These are phyloP conservation scores for Penicillium sp. DNA, from an alignment of 2,329 filamentous ascomycete species.

Conservation along the genomic window DNA sequence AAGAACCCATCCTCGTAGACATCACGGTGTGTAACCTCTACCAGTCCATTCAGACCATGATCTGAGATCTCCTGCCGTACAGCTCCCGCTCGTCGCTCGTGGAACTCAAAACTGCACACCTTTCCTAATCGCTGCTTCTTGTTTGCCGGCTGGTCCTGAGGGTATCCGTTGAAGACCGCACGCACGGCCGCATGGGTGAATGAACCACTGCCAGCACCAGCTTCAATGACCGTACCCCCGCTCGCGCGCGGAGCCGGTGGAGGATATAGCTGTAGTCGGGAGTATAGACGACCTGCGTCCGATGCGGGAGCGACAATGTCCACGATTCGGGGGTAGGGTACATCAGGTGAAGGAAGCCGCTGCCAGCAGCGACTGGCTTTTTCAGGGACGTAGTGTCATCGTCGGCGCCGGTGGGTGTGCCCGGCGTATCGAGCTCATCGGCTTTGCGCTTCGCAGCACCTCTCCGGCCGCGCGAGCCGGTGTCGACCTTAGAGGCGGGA, in stretches of 20 bases:
- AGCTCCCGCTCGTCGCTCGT: slow-evolving; percentile 40
- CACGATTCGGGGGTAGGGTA: slow-evolving; percentile 49
- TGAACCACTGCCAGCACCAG: slow-evolving; percentile 49
- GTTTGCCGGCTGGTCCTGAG: slow-evolving; percentile 18
- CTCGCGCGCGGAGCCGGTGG: slow-evolving; percentile 44
- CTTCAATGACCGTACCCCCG: slow-evolving; percentile 48
- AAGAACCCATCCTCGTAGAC: slow-evolving; percentile 48
- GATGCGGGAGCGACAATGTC: slow-evolving; percentile 48
- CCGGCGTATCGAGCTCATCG: slow-evolving; percentile 37
- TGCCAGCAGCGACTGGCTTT: slow-evolving; percentile 38
- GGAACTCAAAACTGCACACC: slow-evolving; percentile 50
- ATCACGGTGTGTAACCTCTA: slow-evolving; percentile 46
- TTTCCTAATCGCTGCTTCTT: slow-evolving; percentile 37
- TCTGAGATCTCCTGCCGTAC: slow-evolving; percentile 41
- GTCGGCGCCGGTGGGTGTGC: slow-evolving; percentile 19
- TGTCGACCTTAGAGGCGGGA: slow-evolving; percentile 82
- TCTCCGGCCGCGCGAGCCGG: slow-evolving; percentile 76
- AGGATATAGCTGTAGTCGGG: slow-evolving; percentile 52
- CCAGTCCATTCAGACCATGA: slow-evolving; percentile 43
- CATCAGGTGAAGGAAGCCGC: slow-evolving; percentile 47
- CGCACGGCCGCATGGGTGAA: slow-evolving; percentile 49
- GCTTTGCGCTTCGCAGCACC: slow-evolving; percentile 50
- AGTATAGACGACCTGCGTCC: slow-evolving; percentile 51
- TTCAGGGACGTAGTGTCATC: slow-evolving; percentile 26
- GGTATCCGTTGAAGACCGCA: slow-evolving; percentile 47